phyloP scores from a whole-genome alignment of 2,329 filamentous ascomycete species.

The Fonsecaea erecta region DNA sequence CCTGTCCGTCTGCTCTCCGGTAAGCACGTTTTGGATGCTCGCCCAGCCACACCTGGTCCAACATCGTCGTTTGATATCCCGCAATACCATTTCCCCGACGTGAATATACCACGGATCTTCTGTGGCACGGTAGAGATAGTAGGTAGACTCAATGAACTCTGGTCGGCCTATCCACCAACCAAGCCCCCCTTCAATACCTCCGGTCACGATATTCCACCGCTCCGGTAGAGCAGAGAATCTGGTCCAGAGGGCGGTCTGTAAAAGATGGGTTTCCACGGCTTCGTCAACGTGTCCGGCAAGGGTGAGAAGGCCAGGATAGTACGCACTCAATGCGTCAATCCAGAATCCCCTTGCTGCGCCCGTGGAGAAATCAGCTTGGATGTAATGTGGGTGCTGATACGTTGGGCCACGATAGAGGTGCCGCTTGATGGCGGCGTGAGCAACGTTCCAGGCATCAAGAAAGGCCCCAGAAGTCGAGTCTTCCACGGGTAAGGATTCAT shows the following conservation, averaged over 20 bases:
- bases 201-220: constrained; percentile 85
- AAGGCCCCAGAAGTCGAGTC: constrained; percentile 78
- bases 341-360: constrained; percentile 88
- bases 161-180: constrained; percentile 95
- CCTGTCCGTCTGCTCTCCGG: constrained; percentile 84
- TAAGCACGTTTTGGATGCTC: constrained; percentile 79
- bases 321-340: constrained; percentile 95
- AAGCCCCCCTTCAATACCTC: constrained; percentile 81
- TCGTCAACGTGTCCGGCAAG: constrained; percentile 89
- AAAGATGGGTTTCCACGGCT: constrained; percentile 83
- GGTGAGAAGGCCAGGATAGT: constrained; percentile 86
- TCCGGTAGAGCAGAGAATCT: constrained; percentile 93
- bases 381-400: constrained; percentile 87
- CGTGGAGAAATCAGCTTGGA: constrained; percentile 85
- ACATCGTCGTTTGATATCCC: constrained; percentile 85
- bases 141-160: constrained; percentile 96
- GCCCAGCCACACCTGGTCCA: constrained; percentile 94
- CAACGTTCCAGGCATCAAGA: constrained; percentile 79
- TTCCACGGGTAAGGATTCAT: constrained; percentile 65
- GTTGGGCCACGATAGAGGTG: constrained; percentile 80
- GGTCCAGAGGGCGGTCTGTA: constrained; percentile 93
- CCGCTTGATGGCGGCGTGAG: constrained; percentile 83
- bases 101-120: constrained; percentile 95
- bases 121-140: constrained; percentile 92
- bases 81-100: constrained; percentile 91